These are phyloP conservation scores for Chaetoscypha palmicola DNA, from an alignment of 2,329 filamentous ascomycete genomes.

Conservation along the genomic window DNA sequence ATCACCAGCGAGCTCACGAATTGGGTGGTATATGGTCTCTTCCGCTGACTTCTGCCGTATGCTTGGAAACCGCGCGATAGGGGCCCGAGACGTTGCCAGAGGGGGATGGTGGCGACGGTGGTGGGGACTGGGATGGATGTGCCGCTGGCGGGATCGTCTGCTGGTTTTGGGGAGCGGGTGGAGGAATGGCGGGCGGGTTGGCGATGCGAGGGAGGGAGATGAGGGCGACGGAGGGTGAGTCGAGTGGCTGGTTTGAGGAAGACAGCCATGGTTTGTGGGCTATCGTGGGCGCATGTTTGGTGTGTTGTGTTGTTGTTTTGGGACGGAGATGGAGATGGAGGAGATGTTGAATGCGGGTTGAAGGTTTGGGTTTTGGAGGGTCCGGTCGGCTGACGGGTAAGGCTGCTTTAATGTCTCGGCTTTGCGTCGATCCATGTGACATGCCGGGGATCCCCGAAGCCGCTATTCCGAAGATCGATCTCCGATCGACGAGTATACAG, in stretches of 20 bases:
- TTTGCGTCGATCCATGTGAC: too few relatives aligned
- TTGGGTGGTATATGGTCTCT: constrained; percentile 73
- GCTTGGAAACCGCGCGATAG: constrained; percentile 45
- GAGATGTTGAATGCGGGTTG: background rate
- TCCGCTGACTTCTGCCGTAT: constrained; percentile 65
- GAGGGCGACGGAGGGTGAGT: constrained; percentile 18
- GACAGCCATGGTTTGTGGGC: constrained; percentile 18
- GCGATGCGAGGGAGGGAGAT: constrained; percentile 15
- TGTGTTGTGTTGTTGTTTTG: background rate
- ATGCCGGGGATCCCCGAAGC: too few relatives aligned
- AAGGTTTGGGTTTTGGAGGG: background rate
- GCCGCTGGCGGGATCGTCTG: constrained; percentile 18
- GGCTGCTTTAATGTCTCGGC: background rate
- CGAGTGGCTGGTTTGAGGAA: constrained; percentile 21
- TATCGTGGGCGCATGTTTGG: constrained; percentile 9
- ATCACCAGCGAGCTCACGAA: constrained; percentile 68
- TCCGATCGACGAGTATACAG: too few relatives aligned
- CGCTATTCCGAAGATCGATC: too few relatives aligned
- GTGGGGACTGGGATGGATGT: constrained; percentile 38
- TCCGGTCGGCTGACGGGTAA: background rate
- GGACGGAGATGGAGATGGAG: background rate
- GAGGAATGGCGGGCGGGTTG: constrained; percentile 17
- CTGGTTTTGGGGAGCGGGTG: constrained; percentile 10
- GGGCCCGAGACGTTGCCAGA: constrained; percentile 54
- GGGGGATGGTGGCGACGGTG: constrained; percentile 32